Evolutionary conservation across 805 yeast species (phyloP), one percentile per base, ranked within the genome.

Genomic region (Saccharomycopsis sp.): DNA sequence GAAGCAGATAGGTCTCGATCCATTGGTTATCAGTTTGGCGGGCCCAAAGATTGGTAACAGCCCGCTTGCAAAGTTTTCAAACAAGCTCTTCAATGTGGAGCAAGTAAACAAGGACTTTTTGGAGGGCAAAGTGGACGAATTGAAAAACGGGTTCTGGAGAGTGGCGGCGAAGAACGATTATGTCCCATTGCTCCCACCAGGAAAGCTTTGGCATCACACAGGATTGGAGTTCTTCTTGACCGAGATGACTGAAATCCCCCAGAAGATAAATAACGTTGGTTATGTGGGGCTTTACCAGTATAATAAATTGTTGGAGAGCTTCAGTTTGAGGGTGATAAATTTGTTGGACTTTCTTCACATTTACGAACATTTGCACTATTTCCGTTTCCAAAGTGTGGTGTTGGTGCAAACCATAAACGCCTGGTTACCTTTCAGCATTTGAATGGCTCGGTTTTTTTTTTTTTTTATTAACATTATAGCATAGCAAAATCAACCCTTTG

Each of bases 41-140:
- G 69, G 75, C 10, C 85, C 89, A 0, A 73, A 73, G 49, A 61
- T 81, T 26, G 86, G 85, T 4, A 77, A 80, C 53, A 48, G 49
- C 2, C 55, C 57, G 2, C 65, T 77, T 55, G 64, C 69, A 21
- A 52, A 58, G 22, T 77, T 73, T 66, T 67, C 76, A 31, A 77
- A 82, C 55, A 39, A 49, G 0, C 34, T 69, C 4, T 78, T 76
- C 49, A 53, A 64, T 10, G 66, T 74, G 0, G 51, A 51, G 1
- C 48, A 50, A 1, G 61, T 64, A 2, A 59, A 58, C 30, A 40
- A 48, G 4, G 31, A 42, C 2, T 52, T 56, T 10, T 40, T 53
- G 6, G 32, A 48, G 8, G 49, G 52, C 0, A 50, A 60, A 2
- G 53, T 53, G 19, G 51, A 66, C 3, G 39, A 50, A 13, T 43